Percentiles rank a stretch among this genome's conserved stretches.
These are phyloP conservation scores for Populus tremula DNA, from an alignment of 345 rosid species.

Conservation along the genomic window DNA sequence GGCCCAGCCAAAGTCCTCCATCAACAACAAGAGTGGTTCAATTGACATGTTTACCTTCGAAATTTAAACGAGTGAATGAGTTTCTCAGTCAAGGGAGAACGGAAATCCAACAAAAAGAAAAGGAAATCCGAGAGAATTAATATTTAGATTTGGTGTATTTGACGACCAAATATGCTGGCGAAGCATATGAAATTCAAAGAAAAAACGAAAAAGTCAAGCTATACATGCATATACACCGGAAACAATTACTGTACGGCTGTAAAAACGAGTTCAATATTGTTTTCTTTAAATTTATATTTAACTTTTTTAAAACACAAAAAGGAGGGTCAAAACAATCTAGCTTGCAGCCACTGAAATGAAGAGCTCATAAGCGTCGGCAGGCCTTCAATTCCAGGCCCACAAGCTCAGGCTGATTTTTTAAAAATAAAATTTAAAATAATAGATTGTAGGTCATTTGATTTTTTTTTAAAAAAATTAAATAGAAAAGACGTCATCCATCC, in stretches of 20 bases:
- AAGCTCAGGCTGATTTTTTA: no score
- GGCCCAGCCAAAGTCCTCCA: constrained; percentile 65
- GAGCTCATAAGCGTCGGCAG: fast-evolving
- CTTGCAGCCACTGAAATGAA: no score
- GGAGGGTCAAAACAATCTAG: no score
- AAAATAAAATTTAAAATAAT: no score
- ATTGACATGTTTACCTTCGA: constrained; percentile 60
- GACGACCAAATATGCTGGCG: neutral
- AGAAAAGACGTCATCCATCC: fast-evolving
- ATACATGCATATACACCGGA: neutral
- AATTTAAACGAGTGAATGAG: neutral
- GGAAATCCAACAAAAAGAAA: no score
- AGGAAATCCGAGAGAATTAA: neutral
- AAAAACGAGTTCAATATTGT: no score
- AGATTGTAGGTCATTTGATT: fast-evolving
- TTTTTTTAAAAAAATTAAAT: no score
- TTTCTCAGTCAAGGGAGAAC: neutral
- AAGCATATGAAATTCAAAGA: neutral
- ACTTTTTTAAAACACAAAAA: no score
- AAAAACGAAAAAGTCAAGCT: neutral
- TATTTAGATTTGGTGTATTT: neutral
- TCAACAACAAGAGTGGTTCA: constrained; percentile 61
- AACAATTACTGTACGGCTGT: neutral
- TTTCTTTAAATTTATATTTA: no score
- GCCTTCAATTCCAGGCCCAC: fast-evolving